Evolutionary conservation across 305 asterid genomes (phyloP), one percentile per base, ranked within the genome.

Genomic region (Rubia occidens): DNA sequence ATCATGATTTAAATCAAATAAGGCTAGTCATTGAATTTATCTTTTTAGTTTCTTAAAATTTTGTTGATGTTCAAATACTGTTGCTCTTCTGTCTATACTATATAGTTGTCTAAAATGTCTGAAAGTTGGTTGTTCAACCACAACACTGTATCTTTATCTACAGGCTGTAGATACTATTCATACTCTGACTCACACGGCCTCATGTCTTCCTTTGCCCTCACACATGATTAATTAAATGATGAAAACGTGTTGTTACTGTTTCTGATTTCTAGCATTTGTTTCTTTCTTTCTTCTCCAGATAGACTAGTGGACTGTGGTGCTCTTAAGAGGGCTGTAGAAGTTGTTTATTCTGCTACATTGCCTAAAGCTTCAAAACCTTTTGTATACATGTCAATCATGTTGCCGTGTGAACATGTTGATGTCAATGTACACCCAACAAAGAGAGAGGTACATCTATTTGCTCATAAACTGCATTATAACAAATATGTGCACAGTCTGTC

Each of bases 311-410:
- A 94, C 8, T 90, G 97, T 79, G 86, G 90, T 75, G 77, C 91
- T 78, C 79, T 94, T 72, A 94, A 94, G 88, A 85, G 99, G 82
- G 95, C 97, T 73, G 84, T 87, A 21, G 99, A 94, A 82, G 84
- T 94, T 74, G 93, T 90, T 81, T 94, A 94, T 84, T 80, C 95
- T 78, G 99, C 99, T 67, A 94, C 99, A 63, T 81, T 90, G 81
- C 99, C 97, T 47, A 90, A 89, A 84, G 99, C 99, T 74, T 87
- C 96, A 65, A 94, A 94, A 75, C 99, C 97, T 72, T 90, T 90
- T 78, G 80, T 89, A 72, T 90, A 89, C 81, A 85, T 94, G 92
- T 87, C 97, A 78, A 86, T 90, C 81, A 77, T 80, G 44, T 77
- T 94, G 85, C 99, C 97, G 51, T 85, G 95, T 55, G 96, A 94